Evolutionary conservation across 768 basidiomycete species (phyloP), one percentile per base, ranked within the genome.

Genomic region (Rhizopogon vulgaris): DNA sequence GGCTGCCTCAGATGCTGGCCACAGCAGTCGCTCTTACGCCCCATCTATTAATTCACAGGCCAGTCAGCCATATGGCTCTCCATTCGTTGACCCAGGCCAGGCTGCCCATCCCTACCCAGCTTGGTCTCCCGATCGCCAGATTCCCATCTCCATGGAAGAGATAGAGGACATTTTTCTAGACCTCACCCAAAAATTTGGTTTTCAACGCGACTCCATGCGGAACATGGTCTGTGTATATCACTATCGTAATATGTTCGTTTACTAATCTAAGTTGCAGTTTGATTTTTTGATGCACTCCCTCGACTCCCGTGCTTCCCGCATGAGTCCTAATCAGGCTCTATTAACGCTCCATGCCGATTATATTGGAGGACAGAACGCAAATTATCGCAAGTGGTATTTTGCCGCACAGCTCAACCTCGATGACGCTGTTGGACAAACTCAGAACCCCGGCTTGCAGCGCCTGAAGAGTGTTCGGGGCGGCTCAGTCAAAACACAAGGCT

Each of bases 321-420:
- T 98, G 95, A 83, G 90, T 7, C 94, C 96, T 10, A 89, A 89
- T 66, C 94, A 97, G 63, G 96, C 96, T 2, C 80, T 99, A 41
- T 78, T 96, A 56, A 98, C 96, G 36, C 79, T 99, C 22, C 96
- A 99, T 66, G 95, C 95, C 49, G 95, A 99, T 70, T 99, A 98
- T 71, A 97, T 99, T 55, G 96, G 96, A 52, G 96, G 96, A 41
- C 90, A 93, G 64, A 90, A 98, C 65, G 96, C 96, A 60, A 98
- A 98, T 75, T 98, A 98, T 70, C 89, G 96, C 68, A 97, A 98
- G 71, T 98, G 96, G 96, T 99, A 99, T 68, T 99, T 98, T 68
- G 96, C 96, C 36, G 94, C 95, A 11, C 96, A 99, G 67, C 88
- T 99, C 68, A 95, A 98, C 68, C 87, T 99, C 52, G 96, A 99